These are phyloP conservation scores for Dipteronia sinensis DNA, from an alignment of 345 rosid species.

Conservation along the genomic window DNA sequence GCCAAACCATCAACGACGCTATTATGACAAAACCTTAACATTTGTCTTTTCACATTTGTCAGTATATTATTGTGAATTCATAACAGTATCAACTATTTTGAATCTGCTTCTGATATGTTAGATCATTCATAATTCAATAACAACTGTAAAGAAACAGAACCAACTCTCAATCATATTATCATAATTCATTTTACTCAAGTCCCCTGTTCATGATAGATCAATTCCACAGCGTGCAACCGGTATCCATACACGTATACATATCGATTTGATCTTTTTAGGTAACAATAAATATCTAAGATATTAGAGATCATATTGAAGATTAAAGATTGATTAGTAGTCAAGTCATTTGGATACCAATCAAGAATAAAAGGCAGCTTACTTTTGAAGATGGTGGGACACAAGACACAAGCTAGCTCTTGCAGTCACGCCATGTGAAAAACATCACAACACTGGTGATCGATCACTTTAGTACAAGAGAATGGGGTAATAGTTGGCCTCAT, in stretches of 20 bases:
- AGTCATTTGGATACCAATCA: slow-evolving; percentile 20
- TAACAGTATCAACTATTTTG: not conserved
- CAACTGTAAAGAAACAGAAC: not conserved
- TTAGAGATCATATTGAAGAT: slow-evolving; percentile 15
- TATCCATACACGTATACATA: not conserved
- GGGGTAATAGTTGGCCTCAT: not conserved
- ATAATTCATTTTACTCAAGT: not conserved
- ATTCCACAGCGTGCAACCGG: not conserved
- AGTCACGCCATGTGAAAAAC: slow-evolving; percentile 27
- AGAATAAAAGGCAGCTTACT: slow-evolving; percentile 22
- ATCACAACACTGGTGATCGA: not conserved
- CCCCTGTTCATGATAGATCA: not conserved
- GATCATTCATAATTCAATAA: not conserved
- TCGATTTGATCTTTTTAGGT: too few species aligned
- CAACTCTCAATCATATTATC: not conserved
- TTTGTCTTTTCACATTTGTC: slow-evolving; percentile 96
- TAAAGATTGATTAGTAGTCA: not conserved
- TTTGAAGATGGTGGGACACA: slow-evolving; percentile 42
- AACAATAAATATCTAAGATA: not conserved
- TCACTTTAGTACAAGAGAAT: slow-evolving; percentile 9
- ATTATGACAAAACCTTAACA: slow-evolving; percentile 91
- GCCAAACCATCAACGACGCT: slow-evolving; percentile 49
- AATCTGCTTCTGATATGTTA: slow-evolving; percentile 13
- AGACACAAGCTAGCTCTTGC: slow-evolving; percentile 24
- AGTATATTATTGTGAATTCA: slow-evolving; percentile 26